phyloP scores from a whole-genome alignment of 805 yeast genomes.

The Saccharomycopsis javanensis region DNA sequence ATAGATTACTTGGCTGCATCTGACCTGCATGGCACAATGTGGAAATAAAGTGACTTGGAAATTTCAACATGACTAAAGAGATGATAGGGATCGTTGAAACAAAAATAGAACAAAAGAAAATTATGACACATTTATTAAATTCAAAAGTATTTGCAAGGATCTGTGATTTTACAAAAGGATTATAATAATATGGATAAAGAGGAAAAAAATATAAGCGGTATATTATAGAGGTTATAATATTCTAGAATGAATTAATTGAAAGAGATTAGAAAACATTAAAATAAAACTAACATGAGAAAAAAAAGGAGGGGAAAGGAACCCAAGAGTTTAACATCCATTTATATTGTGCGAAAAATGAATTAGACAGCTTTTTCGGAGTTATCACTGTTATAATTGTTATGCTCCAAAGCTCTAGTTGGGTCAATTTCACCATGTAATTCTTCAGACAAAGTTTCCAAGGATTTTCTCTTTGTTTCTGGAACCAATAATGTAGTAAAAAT shows the following conservation, averaged over 20 bases:
- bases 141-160: too few species aligned
- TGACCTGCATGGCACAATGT: neutral
- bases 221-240: too few species aligned
- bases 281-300: neutral
- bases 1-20: neutral
- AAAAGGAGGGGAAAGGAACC: neutral
- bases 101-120: neutral
- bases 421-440: slow-evolving; percentile 73
- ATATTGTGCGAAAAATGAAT: neutral
- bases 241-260: too few species aligned
- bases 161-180: too few species aligned
- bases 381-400: slow-evolving; percentile 7
- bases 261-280: neutral
- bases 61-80: neutral
- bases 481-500: slow-evolving; percentile 50
- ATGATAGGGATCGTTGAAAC: neutral
- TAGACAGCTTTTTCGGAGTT: slow-evolving; percentile 18
- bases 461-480: slow-evolving; percentile 83
- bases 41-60: neutral
- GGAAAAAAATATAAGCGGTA: too few species aligned
- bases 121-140: too few species aligned
- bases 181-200: too few species aligned
- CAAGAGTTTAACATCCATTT: too few species aligned
- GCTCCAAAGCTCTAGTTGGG: slow-evolving; percentile 8
- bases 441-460: slow-evolving; percentile 76